Evolutionary conservation across 768 basidiomycete species (phyloP), one percentile per base, ranked within the genome.

Genomic region (Lactifluus subvellereus): DNA sequence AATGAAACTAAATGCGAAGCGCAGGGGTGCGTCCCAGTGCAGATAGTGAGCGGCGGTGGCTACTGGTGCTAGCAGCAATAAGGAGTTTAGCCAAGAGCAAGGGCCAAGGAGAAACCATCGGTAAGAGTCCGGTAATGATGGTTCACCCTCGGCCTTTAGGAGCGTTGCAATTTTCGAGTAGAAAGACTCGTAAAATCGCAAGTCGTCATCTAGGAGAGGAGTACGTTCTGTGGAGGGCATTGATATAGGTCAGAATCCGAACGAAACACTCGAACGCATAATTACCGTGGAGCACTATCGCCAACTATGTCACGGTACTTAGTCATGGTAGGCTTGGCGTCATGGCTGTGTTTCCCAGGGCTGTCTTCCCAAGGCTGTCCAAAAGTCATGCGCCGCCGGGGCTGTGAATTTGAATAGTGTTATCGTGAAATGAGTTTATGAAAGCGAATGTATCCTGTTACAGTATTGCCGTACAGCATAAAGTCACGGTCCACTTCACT

Each of bases 51-150:
- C 78, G 8, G 86, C 62, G 45, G 84, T 73, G 67, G 84, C 84
- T 66, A 96, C 75, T 33, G 94, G 94, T 8, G 95, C 82, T 65
- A 90, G 89, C 54, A 94, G 72, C 57, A 94, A 83, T 57, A 94
- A 77, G 54, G 91, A 49, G 71, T 94, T 95, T 69, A 90, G 71
- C 75, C 84, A 95, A 27, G 82, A 82, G 40, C 84, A 95, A 27
- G 82, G 81, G 38, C 79, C 80, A 56, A 87, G 79, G 60, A 89
- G 67, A 69, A 89, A 86, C 76, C 75, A 85, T 57, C 71, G 74
- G 71, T 79, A 82, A 13, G 88, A 90, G 37, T 72, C 61, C 6
- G 72, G 40, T 81, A 84, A 88, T 13, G 80, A 77, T 0, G 88
- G 88, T 70, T 89, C 82, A 59, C 80, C 85, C 60, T 86, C 81